Evolutionary conservation across 2,329 filamentous ascomycete genomes (phyloP), one percentile per base, ranked within the genome.

Genomic region (Diaporthe nobilis): DNA sequence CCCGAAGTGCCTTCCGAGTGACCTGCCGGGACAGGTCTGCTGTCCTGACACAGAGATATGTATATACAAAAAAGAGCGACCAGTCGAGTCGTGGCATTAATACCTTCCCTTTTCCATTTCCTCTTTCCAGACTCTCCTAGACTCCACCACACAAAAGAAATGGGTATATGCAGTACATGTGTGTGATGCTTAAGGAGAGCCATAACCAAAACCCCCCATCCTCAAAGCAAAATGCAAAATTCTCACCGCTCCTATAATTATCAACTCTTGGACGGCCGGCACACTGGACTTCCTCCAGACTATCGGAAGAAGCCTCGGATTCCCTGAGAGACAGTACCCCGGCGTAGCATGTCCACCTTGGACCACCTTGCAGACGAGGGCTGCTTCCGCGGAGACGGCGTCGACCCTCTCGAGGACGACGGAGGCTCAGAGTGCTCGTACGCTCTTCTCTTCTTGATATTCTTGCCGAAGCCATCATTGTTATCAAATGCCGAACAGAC

Each of bases 251-350:
- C 31, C 51, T 20, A 51, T 10, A 15, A 22, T 17, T 15, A 7
- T 70, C 51, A 71, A 49, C 28, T 39, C 42, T 47, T 49, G 39
- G n/a, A 42, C 39, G 51, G 28, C 72, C 68, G n/a, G 71, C 28
- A 68, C 51, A 34, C 47, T 28, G 63, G 71, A 13, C 31, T 42
- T 22, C n/a, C 13, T 42, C 55, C 49, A 25, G 70, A 37, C 80
- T 80, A 88, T 71, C 85, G 85, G 79, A 89, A 88, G 72, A 88
- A 82, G 73, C 82, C 87, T 55, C 86, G 85, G 72, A 87, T 82
- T 12, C 86, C 84, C 74, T 85, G 83, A 25, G 84, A 82, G 78
- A 85, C 81, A 37, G 83, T 79, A 17, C 84, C 84, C 58, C 82
- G 82, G 77, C 85, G 86, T 72, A 84, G 80, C 44, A 80, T 79